Evolutionary conservation across 192 early-diverging fungal genomes (phyloP), one percentile per base, ranked within the genome.

Genomic region (Coemansia biformis): DNA sequence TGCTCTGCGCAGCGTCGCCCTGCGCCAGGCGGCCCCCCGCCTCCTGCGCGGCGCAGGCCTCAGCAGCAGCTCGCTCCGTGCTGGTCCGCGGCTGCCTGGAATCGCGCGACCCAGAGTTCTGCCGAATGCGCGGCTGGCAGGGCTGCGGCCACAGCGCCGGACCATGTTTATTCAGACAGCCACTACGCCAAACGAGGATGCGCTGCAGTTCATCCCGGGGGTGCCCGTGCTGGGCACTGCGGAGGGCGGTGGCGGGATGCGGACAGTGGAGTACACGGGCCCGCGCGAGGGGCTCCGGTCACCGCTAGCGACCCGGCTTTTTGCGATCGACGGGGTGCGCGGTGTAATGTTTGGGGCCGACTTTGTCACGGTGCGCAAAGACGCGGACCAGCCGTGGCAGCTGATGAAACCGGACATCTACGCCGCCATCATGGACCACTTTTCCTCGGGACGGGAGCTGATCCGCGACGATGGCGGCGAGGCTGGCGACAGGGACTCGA

Each of bases 351-450:
- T 87, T 46, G 90, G 92, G 22, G 75, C 84, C 7, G 95, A 99
- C 59, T 98, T 96, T 77, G 84, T 99, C 58, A 93, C 93, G 3
- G 82, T 99, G 57, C 86, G 88, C 43, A 98, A 96, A 67, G 83
- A 93, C 51, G 61, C 78, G 33, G 86, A 87, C 46, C 82, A 78
- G n/a, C 82, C 86, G 43, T 99, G 96, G 96, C 91, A 90, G 68
- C 66, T 99, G 46, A 87, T 98, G 85, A 96, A 96, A 56, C 96
- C 96, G 10, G 96, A 99, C 34, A 79, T 99, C 28, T 99, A 95
- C 52, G 86, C 87, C 3, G 79, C 87, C 38, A 96, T 99, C 46
- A 98, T 96, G 92, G 88, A 92, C 40, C 85, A 86, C 32, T 95
- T 88, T 58, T 79, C 90, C 0, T 86, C 91, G 0, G 93, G 90